Conservation (phyloP, 768 basidiomycete species). For the Pleurotus tuoliensis region DNA sequence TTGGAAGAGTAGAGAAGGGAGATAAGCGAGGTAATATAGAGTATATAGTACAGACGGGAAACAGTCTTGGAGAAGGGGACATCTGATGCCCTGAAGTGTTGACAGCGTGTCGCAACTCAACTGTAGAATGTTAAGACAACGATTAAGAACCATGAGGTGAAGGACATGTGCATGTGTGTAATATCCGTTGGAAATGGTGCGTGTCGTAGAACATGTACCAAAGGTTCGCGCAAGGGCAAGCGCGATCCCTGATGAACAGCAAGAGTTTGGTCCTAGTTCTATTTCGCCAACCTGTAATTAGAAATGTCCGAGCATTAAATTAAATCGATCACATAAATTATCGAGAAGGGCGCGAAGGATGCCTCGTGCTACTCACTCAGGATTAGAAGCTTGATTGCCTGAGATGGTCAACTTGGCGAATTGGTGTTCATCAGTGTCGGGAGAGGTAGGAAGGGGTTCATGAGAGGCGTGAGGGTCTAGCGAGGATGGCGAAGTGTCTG, state of each 20-base stretch:
- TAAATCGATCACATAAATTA: neutral
- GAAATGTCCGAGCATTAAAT: neutral
- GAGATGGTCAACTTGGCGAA: no score
- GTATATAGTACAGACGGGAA: no score
- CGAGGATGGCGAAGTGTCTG: neutral
- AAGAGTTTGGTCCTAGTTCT: neutral
- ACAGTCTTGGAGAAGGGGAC: no score
- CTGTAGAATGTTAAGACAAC: no score
- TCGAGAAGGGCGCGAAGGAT: neutral
- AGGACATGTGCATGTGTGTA: no score
- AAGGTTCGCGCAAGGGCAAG: neutral
- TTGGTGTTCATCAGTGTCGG: neutral
- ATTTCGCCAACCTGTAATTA: conserved; percentile 3
- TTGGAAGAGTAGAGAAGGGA: no score
- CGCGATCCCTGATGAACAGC: neutral
- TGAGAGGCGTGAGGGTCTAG: neutral
- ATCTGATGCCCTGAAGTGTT: no score
- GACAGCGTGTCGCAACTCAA: no score
- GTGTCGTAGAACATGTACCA: no score
- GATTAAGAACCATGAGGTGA: no score
- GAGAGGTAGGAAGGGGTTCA: neutral
- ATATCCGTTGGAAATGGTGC: no score
- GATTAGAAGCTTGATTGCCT: neutral
- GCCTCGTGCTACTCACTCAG: neutral
- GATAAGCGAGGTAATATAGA: no score